phyloP scores from a whole-genome alignment of 176 grass and related monocot genomes.

The Aegilops longissima region DNA sequence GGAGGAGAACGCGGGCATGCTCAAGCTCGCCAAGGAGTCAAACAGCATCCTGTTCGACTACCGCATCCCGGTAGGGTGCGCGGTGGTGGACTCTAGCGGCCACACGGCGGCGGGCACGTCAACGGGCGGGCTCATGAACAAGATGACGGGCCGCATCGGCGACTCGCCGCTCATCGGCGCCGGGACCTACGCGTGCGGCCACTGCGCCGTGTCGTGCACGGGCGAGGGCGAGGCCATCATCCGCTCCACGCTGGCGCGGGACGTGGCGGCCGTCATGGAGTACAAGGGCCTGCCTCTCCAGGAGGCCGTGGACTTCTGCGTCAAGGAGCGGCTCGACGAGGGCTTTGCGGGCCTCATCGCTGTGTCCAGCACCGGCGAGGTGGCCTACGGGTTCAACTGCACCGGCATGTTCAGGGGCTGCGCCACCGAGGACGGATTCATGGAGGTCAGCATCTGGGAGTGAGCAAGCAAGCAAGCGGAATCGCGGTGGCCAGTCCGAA shows the following conservation, averaged over 20 bases:
- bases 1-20: conserved; percentile 83
- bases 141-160: conserved; percentile 80
- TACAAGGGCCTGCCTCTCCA: too few relatives aligned
- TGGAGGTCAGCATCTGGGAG: too few relatives aligned
- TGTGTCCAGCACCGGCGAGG: too few relatives aligned
- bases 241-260: conserved; percentile 42
- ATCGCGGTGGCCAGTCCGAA: too few relatives aligned
- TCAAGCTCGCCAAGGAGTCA: conserved; percentile 86
- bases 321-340: too few relatives aligned
- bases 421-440: too few relatives aligned
- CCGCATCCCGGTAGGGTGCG: conserved; percentile 83
- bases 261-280: conserved; percentile 40
- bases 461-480: neutral
- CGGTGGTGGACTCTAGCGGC: conserved; percentile 59
- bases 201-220: conserved; percentile 70
- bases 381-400: too few relatives aligned
- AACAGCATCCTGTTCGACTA: conserved; percentile 85
- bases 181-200: too few relatives aligned
- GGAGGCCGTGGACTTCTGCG: too few relatives aligned
- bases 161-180: conserved; percentile 90
- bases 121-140: conserved; percentile 94
- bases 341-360: too few relatives aligned
- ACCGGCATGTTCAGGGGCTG: too few relatives aligned
- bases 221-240: too few relatives aligned
- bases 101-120: conserved; percentile 66